phyloP scores from a whole-genome alignment of 164 flowering plant genomes.

The Warburgia ugandensis region DNA sequence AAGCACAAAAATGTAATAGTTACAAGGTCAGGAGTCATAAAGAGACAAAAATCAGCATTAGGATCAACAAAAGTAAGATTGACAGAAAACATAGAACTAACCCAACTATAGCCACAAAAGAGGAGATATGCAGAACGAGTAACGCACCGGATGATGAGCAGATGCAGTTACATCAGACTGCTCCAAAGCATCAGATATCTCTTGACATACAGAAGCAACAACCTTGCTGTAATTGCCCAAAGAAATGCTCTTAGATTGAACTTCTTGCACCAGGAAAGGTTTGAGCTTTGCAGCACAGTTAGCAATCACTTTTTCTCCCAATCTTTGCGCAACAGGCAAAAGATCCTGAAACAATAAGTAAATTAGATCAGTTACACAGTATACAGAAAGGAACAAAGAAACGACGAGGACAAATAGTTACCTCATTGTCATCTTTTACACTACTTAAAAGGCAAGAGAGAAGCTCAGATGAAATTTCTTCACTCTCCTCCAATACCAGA shows the following conservation, averaged over 20 bases:
- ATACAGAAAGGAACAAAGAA: not conserved
- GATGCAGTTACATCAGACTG: slow-evolving; percentile 25
- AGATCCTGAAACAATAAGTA: slow-evolving; percentile 38
- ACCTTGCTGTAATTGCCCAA: slow-evolving; percentile 45
- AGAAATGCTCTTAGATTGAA: slow-evolving; percentile 34
- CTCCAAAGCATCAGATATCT: slow-evolving; percentile 21
- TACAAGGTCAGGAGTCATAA: no score
- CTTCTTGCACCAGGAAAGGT: slow-evolving; percentile 47
- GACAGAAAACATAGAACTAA: no score
- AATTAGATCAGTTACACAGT: not conserved
- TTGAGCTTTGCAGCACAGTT: slow-evolving; percentile 56
- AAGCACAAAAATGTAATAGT: no score
- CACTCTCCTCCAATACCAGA: slow-evolving; percentile 71
- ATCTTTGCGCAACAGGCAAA: slow-evolving; percentile 45
- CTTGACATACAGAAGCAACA: slow-evolving; percentile 53
- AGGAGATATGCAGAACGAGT: no score
- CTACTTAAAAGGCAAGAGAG: slow-evolving; percentile 41
- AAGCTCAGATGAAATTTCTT: slow-evolving; percentile 52
- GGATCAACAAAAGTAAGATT: no score
- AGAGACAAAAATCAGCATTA: no score
- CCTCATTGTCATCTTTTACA: slow-evolving; percentile 63
- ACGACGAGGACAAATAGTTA: slow-evolving; percentile 8
- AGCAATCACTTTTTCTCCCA: slow-evolving; percentile 67
- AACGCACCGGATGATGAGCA: no score
- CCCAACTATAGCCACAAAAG: no score